Conservation (phyloP, 2,329 filamentous ascomycete genomes). For the Calycina herbarum region DNA sequence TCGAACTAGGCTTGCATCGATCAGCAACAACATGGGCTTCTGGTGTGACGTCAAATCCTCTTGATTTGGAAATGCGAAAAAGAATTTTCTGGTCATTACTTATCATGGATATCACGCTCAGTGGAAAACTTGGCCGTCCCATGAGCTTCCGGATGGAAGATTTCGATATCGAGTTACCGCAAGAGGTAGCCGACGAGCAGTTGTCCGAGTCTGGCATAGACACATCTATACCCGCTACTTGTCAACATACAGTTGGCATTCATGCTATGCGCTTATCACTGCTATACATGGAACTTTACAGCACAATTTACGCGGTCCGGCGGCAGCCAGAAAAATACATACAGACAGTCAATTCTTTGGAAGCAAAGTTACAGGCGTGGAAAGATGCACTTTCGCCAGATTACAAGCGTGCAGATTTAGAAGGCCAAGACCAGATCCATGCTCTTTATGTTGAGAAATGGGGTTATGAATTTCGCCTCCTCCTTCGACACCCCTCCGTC, state of each 20-base stretch:
- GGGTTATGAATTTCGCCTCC: conserved; percentile 58
- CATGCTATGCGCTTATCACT: conserved; percentile 64
- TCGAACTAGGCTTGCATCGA: conserved; percentile 75
- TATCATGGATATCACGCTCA: conserved; percentile 64
- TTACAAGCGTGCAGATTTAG: conserved; percentile 49
- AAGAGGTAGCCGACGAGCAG: conserved; percentile 68
- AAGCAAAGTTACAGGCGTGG: conserved; percentile 64
- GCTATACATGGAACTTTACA: conserved; percentile 72
- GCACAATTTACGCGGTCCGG: conserved; percentile 71
- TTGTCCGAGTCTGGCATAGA: conserved; percentile 66
- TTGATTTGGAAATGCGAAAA: conserved; percentile 76
- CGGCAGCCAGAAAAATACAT: conserved; percentile 64
- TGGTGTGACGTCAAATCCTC: conserved; percentile 46
- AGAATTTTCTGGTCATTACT: conserved; percentile 75
- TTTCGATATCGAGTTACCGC: conserved; percentile 76
- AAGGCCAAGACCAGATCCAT: conserved; percentile 48
- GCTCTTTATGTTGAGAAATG: conserved; percentile 56
- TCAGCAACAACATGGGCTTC: conserved; percentile 60
- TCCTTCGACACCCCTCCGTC: conserved; percentile 61
- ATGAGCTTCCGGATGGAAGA: conserved; percentile 74
- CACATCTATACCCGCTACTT: conserved; percentile 54
- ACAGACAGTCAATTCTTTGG: conserved; percentile 61
- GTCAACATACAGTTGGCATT: conserved; percentile 66
- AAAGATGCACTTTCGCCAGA: conserved; percentile 62
- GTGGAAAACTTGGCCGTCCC: conserved; percentile 74